phyloP scores from a whole-genome alignment of 2,329 filamentous ascomycete genomes.

The Ambrosiella beaveri region DNA sequence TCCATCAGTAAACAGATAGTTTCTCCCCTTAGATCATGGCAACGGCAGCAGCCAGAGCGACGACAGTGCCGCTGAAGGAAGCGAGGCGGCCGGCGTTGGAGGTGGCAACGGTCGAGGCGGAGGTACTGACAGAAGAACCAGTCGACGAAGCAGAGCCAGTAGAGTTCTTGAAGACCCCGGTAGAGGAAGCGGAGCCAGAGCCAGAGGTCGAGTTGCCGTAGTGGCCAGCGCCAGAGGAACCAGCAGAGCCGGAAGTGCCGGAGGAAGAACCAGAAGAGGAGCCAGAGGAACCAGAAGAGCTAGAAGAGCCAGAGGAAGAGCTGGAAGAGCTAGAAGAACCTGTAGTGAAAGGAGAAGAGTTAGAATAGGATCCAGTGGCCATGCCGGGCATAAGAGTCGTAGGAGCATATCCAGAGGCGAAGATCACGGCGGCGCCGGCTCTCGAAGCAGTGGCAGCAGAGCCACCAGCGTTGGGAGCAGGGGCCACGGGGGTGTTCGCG shows the following conservation, averaged over 20 bases:
- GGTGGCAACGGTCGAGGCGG: conserved; percentile 3
- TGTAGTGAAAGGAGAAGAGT: conserved; percentile 4
- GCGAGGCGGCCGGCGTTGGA: conserved; percentile 9
- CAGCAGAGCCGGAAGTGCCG: background rate
- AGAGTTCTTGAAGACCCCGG: background rate
- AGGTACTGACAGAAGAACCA: background rate
- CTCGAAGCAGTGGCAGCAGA: background rate
- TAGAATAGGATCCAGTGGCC: conserved; percentile 9
- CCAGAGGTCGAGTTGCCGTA: background rate
- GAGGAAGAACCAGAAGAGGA: conserved; percentile 3
- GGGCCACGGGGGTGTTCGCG: background rate
- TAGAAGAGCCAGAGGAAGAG: conserved; percentile 1
- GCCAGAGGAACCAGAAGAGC: conserved; percentile 5
- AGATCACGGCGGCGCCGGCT: background rate
- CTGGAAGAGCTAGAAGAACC: conserved; percentile 1
- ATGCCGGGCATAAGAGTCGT: conserved; percentile 7
- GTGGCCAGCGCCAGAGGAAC: background rate
- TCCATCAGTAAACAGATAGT: background rate
- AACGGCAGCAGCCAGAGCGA: conserved; percentile 9
- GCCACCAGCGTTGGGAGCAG: background rate
- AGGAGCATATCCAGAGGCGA: background rate
- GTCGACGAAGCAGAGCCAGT: background rate
- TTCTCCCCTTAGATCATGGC: conserved; percentile 10
- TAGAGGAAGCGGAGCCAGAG: background rate
- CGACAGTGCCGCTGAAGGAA: conserved; percentile 9